Conservation (phyloP, 208 protist species). For the Novymonas esmeraldas region DNA sequence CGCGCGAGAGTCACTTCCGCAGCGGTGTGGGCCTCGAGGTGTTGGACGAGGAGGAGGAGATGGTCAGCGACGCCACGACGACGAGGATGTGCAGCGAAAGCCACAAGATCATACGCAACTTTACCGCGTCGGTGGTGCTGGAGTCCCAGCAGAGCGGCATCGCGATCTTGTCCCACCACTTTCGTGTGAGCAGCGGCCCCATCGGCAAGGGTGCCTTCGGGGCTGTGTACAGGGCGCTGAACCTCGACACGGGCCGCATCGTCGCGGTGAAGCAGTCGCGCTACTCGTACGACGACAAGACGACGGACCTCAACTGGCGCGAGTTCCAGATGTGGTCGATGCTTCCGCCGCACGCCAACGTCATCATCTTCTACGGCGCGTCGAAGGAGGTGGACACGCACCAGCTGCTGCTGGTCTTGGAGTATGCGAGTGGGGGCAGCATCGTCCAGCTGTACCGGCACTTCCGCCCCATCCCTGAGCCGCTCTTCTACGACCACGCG, state of each 20-base stretch:
- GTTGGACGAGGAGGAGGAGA: conserved; percentile 9
- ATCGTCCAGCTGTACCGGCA: conserved; percentile 54
- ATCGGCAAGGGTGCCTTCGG: conserved; percentile 73
- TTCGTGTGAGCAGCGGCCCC: conserved; percentile 54
- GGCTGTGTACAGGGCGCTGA: conserved; percentile 64
- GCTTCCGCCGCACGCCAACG: conserved; percentile 61
- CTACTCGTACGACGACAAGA: conserved; percentile 39
- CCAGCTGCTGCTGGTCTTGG: conserved; percentile 65
- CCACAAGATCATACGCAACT: conserved; percentile 36
- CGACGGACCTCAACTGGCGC: conserved; percentile 50
- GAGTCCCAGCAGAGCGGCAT: conserved; percentile 39
- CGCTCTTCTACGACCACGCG: conserved; percentile 53
- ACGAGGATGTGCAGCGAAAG: conserved; percentile 22
- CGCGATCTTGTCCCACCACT: conserved; percentile 44
- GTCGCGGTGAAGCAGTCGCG: conserved; percentile 76
- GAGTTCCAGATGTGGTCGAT: conserved; percentile 69
- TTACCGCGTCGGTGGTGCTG: conserved; percentile 53
- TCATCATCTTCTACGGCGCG: conserved; percentile 69
- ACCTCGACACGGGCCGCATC: conserved; percentile 60
- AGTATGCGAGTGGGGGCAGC: conserved; percentile 70
- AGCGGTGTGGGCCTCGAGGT: not conserved
- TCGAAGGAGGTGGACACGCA: conserved; percentile 61
- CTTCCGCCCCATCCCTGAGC: conserved; percentile 57
- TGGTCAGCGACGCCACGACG: conserved; percentile 10
- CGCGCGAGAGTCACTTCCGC: conserved; percentile 4